These are phyloP conservation scores for Cruciata laevipes DNA, from an alignment of 257 asterid species.

Conservation along the genomic window DNA sequence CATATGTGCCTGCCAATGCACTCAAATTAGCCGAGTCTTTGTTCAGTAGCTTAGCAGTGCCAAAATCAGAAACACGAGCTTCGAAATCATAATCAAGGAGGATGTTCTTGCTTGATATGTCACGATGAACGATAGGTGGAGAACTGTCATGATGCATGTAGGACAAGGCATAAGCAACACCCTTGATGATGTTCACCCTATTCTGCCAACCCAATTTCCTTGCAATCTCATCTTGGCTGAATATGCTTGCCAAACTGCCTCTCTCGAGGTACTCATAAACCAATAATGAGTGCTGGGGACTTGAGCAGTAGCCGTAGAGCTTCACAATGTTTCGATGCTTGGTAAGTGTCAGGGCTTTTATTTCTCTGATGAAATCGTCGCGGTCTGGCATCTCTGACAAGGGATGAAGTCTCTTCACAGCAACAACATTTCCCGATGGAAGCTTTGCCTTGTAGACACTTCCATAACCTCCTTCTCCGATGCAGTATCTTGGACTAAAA, in stretches of 20 bases:
- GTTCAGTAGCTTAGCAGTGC: slow-evolving; percentile 28
- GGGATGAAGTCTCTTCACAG: slow-evolving; percentile 18
- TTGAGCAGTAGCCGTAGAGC: slow-evolving; percentile 32
- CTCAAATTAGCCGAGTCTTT: slow-evolving; percentile 30
- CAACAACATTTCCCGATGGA: slow-evolving; percentile 26
- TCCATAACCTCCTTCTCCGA: slow-evolving; percentile 29
- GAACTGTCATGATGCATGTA: slow-evolving; percentile 38
- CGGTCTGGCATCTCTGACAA: slow-evolving; percentile 12
- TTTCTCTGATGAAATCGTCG: slow-evolving; percentile 25
- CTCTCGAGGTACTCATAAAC: slow-evolving; percentile 32
- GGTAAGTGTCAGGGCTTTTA: slow-evolving; percentile 23
- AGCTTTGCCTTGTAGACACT: slow-evolving; percentile 29
- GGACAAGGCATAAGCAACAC: slow-evolving; percentile 26
- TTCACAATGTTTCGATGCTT: slow-evolving; percentile 33
- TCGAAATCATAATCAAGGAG: slow-evolving; percentile 27
- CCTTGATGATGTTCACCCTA: slow-evolving; percentile 31
- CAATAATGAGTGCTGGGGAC: slow-evolving; percentile 22
- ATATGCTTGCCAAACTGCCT: slow-evolving; percentile 21
- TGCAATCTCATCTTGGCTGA: slow-evolving; percentile 20
- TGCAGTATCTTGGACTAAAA: slow-evolving; percentile 9
- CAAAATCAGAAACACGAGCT: slow-evolving; percentile 37
- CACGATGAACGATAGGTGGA: slow-evolving; percentile 42
- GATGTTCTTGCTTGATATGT: slow-evolving; percentile 34
- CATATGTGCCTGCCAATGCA: slow-evolving; percentile 33
- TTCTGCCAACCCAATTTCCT: slow-evolving; percentile 21